A percentile compares a stretch with the other conserved stretches of the same genome.
These are phyloP conservation scores for Candida tammaniensis DNA, from an alignment of 805 yeast species.

Conservation along the genomic window DNA sequence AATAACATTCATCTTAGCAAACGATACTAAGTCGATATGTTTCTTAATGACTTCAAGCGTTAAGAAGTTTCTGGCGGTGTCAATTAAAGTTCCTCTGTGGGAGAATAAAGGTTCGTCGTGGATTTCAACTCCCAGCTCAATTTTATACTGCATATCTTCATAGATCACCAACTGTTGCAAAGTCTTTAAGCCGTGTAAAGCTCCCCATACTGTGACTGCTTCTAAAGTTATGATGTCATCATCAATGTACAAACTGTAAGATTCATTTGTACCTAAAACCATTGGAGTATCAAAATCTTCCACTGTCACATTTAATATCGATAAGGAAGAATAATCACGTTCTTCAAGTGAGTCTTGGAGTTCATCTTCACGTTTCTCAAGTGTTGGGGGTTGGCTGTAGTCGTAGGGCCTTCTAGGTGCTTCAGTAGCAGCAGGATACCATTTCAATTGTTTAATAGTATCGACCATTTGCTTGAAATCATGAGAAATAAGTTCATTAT, in stretches of 20 bases:
- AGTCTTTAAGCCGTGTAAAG: conserved; percentile 36
- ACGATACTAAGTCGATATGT: conserved; percentile 37
- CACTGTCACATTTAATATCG: background rate
- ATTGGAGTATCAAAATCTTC: background rate
- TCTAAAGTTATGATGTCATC: conserved; percentile 20
- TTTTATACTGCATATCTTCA: conserved; percentile 17
- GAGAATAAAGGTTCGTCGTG: conserved; percentile 31
- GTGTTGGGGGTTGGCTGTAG: no score
- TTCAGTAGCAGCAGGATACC: conserved; percentile 35
- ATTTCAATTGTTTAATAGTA: conserved; percentile 21
- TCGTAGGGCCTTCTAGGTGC: no score
- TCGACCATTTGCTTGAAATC: conserved; percentile 4
- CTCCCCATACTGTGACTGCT: conserved; percentile 40
- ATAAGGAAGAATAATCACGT: no score
- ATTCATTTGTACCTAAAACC: conserved; percentile 27
- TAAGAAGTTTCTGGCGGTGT: conserved; percentile 36
- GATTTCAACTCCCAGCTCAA: conserved; percentile 32
- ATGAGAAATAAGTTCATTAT: conserved; percentile 2
- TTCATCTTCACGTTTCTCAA: no score
- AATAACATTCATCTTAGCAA: conserved; percentile 36
- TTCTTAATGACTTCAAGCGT: conserved; percentile 21
- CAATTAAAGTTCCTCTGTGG: conserved; percentile 40
- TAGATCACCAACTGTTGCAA: conserved; percentile 34
- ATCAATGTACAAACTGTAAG: conserved; percentile 23
- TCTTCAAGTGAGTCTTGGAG: no score